Evolutionary conservation across 2,329 filamentous ascomycete species (phyloP).

Genomic region (Fusarium sp.): DNA sequence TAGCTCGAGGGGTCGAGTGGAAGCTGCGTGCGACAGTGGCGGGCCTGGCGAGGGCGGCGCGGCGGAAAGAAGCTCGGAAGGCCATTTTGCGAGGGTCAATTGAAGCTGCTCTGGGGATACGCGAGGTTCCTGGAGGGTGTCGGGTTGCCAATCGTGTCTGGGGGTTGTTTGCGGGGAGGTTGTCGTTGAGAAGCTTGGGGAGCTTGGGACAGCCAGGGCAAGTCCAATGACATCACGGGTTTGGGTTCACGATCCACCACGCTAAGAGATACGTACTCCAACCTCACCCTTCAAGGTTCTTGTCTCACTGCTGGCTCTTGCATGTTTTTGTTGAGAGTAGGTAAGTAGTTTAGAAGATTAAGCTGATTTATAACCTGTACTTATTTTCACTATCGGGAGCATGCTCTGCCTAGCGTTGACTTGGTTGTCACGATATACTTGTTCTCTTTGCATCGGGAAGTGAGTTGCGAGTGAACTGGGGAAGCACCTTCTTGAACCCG

Average conservation of each 20-base stretch:
- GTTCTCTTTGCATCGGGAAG: not conserved
- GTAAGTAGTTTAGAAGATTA: not conserved
- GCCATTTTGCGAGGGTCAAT: constrained; percentile 46
- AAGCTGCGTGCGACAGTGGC: constrained; percentile 59
- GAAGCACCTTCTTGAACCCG: not conserved
- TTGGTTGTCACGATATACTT: not conserved
- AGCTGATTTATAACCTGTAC: too few relatives aligned
- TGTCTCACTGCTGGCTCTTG: not conserved
- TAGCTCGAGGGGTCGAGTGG: constrained; percentile 71
- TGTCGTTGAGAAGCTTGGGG: constrained; percentile 9
- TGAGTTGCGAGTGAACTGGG: not conserved
- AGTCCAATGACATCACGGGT: constrained; percentile 42
- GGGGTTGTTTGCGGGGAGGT: constrained; percentile 6
- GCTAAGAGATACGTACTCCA: constrained; percentile 2
- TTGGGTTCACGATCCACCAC: constrained; percentile 18
- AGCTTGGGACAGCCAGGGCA: not conserved
- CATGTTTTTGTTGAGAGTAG: not conserved
- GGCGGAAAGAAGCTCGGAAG: constrained; percentile 52
- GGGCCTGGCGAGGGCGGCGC: constrained; percentile 48
- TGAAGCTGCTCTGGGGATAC: constrained; percentile 2
- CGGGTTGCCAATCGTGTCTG: constrained; percentile 29
- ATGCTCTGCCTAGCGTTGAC: not conserved
- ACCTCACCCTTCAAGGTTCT: not conserved
- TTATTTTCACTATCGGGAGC: not conserved
- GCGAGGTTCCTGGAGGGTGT: constrained; percentile 6